phyloP scores from a whole-genome alignment of 129 eudicot species.

The Centaurea solstitialis region DNA sequence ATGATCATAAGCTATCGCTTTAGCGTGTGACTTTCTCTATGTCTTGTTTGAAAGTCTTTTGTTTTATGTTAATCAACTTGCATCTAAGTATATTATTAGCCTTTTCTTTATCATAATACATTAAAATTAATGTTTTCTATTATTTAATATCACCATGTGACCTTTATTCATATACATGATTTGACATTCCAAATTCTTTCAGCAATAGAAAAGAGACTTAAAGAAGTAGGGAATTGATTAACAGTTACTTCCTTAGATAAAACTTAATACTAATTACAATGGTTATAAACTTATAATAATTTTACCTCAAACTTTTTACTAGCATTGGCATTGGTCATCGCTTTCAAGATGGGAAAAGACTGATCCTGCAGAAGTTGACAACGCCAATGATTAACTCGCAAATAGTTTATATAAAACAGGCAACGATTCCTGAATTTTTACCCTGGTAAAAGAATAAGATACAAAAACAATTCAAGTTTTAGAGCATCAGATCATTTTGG shows the following conservation, averaged over 20 bases:
- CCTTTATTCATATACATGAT: conserved; percentile 20
- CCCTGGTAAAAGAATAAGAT: neutral
- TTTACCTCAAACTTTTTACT: conserved; percentile 5
- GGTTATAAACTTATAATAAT: neutral
- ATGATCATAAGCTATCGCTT: conserved; percentile 31
- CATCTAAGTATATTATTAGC: neutral
- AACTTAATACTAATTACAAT: neutral
- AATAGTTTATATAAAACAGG: neutral
- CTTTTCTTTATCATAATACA: neutral
- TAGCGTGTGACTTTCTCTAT: conserved; percentile 24
- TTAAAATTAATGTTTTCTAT: neutral
- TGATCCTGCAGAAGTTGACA: neutral
- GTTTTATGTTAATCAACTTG: neutral
- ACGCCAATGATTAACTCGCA: neutral
- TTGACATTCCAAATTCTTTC: conserved; percentile 1
- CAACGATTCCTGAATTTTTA: neutral
- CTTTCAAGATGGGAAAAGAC: neutral
- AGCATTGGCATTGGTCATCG: conserved; percentile 5
- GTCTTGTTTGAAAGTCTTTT: conserved; percentile 10
- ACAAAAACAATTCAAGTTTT: neutral
- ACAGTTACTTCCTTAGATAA: neutral
- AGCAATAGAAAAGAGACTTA: neutral
- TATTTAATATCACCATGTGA: conserved; percentile 18
- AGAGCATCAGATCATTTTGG: conserved; percentile 13
- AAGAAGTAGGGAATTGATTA: neutral